phyloP scores from a whole-genome alignment of 805 yeast species.

The Wickerhamomyces tratensis region DNA sequence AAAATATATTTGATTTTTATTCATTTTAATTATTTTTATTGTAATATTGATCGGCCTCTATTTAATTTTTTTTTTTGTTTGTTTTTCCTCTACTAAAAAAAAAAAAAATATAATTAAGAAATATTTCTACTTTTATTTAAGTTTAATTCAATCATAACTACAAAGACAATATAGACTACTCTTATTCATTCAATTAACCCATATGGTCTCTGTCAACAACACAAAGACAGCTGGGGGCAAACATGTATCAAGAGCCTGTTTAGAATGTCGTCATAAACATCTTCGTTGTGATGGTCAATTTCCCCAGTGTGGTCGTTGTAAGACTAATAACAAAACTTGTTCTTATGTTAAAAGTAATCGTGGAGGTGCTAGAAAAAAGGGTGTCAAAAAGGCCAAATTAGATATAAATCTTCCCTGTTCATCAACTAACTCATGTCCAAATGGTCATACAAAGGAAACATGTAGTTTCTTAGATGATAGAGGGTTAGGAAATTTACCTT shows the following conservation, averaged over 20 bases:
- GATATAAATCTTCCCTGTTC: conserved; percentile 12
- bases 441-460: conserved; percentile 12
- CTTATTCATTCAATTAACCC: too few species aligned
- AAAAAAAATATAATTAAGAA: too few species aligned
- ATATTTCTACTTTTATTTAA: too few species aligned
- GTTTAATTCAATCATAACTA: too few species aligned
- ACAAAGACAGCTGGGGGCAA: conserved; percentile 17
- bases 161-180: too few species aligned
- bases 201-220: not conserved
- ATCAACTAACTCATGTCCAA: conserved; percentile 10
- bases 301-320: conserved; percentile 36
- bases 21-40: too few species aligned
- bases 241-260: conserved; percentile 39
- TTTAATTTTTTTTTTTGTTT: too few species aligned
- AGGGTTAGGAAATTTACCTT: conserved; percentile 11
- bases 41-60: too few species aligned
- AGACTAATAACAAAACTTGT: conserved; percentile 23
- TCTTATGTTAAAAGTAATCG: conserved; percentile 41
- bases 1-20: too few species aligned
- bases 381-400: conserved; percentile 23
- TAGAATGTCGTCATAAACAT: conserved; percentile 42
- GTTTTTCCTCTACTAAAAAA: too few species aligned
- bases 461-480: conserved; percentile 13
- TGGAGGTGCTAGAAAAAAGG: conserved; percentile 45
- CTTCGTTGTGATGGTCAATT: conserved; percentile 38